A percentile compares a stretch with the other conserved stretches of the same genome.
Conservation (phyloP, 352 stramenopile species). For the Phytophthora pinifolia region DNA sequence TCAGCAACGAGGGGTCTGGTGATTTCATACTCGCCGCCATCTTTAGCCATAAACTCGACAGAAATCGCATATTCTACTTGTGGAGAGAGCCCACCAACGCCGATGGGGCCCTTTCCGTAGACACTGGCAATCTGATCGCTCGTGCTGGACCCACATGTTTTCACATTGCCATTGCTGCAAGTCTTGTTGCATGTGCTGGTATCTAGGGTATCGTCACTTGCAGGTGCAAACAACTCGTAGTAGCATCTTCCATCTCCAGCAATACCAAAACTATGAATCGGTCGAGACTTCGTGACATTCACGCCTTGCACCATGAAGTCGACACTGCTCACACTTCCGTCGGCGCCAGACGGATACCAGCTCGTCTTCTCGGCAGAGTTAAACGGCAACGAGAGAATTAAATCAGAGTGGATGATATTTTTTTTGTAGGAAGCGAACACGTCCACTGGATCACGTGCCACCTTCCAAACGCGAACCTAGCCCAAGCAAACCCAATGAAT, state of each 20-base stretch:
- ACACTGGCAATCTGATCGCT: slow-evolving; percentile 25
- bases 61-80: slow-evolving; percentile 40
- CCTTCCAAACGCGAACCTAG: slow-evolving; percentile 42
- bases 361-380: slow-evolving; percentile 27
- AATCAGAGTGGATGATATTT: slow-evolving; percentile 21
- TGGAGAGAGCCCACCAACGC: slow-evolving; percentile 34
- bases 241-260: slow-evolving; percentile 33
- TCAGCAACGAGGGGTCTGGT: slow-evolving; percentile 25
- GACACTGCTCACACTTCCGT: slow-evolving; percentile 34
- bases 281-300: slow-evolving; percentile 5
- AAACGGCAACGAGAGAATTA: slow-evolving; percentile 37
- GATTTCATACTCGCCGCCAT: slow-evolving; percentile 38
- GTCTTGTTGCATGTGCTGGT: slow-evolving; percentile 20
- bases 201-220: background rate
- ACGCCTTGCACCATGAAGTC: slow-evolving; percentile 47
- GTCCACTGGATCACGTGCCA: slow-evolving; percentile 17
- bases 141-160: slow-evolving; percentile 16
- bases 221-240: slow-evolving; percentile 29
- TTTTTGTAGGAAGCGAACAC: slow-evolving; percentile 20
- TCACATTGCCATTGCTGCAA: slow-evolving; percentile 20
- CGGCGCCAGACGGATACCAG: slow-evolving; percentile 18
- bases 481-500: background rate
- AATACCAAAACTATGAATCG: slow-evolving; percentile 33
- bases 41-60: slow-evolving; percentile 26
- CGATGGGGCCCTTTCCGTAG: slow-evolving; percentile 36